Base-by-base conservation (phyloP, 306 rosid species). In the Psophocarpus tetragonolobus region DNA sequence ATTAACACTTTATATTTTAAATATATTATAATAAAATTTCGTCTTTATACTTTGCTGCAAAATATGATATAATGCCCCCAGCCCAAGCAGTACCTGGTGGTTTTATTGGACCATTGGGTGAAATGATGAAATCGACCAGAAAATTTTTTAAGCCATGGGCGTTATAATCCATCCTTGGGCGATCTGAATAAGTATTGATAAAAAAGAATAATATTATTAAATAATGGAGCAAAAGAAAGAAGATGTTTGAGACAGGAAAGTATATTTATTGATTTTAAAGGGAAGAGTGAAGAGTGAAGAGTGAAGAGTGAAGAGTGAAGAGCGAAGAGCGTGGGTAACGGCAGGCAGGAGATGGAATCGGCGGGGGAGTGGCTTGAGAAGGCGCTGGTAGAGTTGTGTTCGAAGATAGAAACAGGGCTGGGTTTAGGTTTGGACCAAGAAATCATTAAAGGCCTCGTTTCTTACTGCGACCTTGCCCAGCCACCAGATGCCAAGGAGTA, bases 401-500 rank as follows among this genome's bases (percentile, higher is more conserved):
- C 85, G 68, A 92, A 79, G 83, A 84, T 90, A 58, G 97, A 95
- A 27, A 84, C 91, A 2, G 97, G 96, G 3, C 76, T 91, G 85
- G 93, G 90, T 21, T 73, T 95, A 61, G 88, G 83, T 30, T 77
- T 87, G 54, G 97, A 92, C 56, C 68, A 73, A 85, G 99, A 95
- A 23, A 92, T 92, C 80, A 92, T 95, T 5, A 87, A 97, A 26
- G 97, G 97, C 18, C 85, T 95, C 17, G 99, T 92, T 54, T 95
- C 99, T 24, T 95, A 92, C 75, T 95, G 97, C 65, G 96, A 95
- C 80, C 87, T 88, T 30, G 96, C 99, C 70, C 80, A 91, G 23
- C 96, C 99, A 20, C 88, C 36, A 14, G 99, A 95, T 78, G 99
- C 97, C 64, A 92, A 95, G 74, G 97, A 91, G 68, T 95, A 95